These are phyloP conservation scores for Aeschynomene evenia DNA, from an alignment of 306 rosid genomes.

Conservation along the genomic window DNA sequence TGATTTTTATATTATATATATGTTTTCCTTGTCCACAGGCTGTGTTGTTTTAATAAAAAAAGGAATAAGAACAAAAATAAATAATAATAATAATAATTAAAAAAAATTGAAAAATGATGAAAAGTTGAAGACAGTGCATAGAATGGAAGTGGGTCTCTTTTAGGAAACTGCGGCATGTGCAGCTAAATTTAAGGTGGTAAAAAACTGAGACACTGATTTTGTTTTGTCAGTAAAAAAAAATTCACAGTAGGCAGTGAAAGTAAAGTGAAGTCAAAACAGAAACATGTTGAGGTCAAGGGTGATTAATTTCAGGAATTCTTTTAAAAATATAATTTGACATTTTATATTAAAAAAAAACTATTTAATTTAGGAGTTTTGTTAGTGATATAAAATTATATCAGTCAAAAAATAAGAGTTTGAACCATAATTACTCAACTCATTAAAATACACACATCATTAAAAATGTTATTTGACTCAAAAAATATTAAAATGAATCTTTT, in stretches of 20 bases:
- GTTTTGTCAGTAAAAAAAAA: constrained; percentile 31
- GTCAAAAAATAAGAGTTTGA: too few relatives aligned
- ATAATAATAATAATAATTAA: neutral
- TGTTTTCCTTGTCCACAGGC: constrained; percentile 24
- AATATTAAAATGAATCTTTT: too few relatives aligned
- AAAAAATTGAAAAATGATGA: neutral
- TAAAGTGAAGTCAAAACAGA: neutral
- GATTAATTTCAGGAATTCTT: too few relatives aligned
- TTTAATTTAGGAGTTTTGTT: too few relatives aligned
- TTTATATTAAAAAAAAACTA: too few relatives aligned
- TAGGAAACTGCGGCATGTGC: constrained; percentile 31
- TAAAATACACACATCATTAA: too few relatives aligned
- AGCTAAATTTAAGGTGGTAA: constrained; percentile 39
- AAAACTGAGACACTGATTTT: constrained; percentile 35
- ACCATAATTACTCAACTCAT: too few relatives aligned
- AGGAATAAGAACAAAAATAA: neutral
- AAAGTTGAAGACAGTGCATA: constrained; percentile 30
- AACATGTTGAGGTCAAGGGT: neutral
- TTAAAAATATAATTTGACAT: too few relatives aligned
- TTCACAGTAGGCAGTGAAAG: constrained; percentile 10
- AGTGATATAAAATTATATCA: too few relatives aligned
- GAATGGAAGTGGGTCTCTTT: constrained; percentile 30
- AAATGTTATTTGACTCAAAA: too few relatives aligned
- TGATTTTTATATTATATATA: neutral
- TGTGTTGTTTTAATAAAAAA: neutral